Conservation (phyloP, 1,284 basidiomycete species). For the Polyporus tsugae region DNA sequence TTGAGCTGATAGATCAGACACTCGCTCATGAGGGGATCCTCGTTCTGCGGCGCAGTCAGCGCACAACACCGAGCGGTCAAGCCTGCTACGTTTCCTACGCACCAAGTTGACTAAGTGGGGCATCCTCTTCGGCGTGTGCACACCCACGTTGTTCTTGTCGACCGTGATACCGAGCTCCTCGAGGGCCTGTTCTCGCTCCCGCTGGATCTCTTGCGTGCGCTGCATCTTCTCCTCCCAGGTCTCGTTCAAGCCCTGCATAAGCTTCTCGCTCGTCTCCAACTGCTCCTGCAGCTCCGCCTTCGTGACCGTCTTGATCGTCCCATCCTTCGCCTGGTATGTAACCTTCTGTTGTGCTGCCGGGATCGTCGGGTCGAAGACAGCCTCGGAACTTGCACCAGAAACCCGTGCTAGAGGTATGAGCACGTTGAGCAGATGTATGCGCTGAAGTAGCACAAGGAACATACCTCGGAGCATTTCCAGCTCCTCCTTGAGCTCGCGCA, state of each 20-base stretch:
- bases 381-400: slow-evolving; percentile 70
- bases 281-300: slow-evolving; percentile 98
- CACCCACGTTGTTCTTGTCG: slow-evolving; percentile 94
- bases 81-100: slow-evolving; percentile 42
- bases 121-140: slow-evolving; percentile 99
- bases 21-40: slow-evolving; percentile 92
- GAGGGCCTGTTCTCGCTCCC: slow-evolving; percentile 94
- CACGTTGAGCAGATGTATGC: slow-evolving; percentile 13
- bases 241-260: slow-evolving; percentile 96
- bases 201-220: slow-evolving; percentile 94
- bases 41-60: slow-evolving; percentile 64
- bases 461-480: slow-evolving; percentile 86
- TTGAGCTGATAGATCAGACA: slow-evolving; percentile 97
- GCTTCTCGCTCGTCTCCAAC: slow-evolving; percentile 94
- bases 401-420: slow-evolving; percentile 68
- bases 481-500: slow-evolving; percentile 98
- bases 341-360: slow-evolving; percentile 97
- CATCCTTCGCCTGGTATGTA: slow-evolving; percentile 92
- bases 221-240: slow-evolving; percentile 98
- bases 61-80: slow-evolving; percentile 12
- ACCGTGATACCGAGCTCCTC: slow-evolving; percentile 98
- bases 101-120: slow-evolving; percentile 96
- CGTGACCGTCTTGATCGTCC: slow-evolving; percentile 93
- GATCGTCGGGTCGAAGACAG: slow-evolving; percentile 86
- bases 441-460: slow-evolving; percentile 31